Conservation (phyloP, 192 early-diverging fungal species). For the Podila minutissima region DNA sequence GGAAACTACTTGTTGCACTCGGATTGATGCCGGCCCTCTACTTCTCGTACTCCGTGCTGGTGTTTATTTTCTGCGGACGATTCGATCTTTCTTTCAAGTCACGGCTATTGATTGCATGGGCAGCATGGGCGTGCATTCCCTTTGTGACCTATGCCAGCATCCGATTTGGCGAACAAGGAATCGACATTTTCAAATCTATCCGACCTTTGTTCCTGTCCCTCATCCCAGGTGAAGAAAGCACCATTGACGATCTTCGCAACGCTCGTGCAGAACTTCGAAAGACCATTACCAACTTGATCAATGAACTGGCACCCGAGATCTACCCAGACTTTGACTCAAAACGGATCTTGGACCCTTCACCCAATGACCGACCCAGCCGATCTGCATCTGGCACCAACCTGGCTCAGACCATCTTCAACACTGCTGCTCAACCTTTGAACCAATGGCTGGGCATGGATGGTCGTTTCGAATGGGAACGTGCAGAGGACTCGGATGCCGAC, state of each 20-base stretch:
- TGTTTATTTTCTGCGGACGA: slow-evolving; percentile 58
- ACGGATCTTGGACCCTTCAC: slow-evolving; percentile 33
- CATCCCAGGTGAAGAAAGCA: slow-evolving; percentile 55
- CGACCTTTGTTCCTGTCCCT: slow-evolving; percentile 83
- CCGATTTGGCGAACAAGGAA: slow-evolving; percentile 77
- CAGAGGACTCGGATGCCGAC: slow-evolving; percentile 59
- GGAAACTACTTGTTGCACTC: slow-evolving; percentile 85
- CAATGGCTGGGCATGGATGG: slow-evolving; percentile 58
- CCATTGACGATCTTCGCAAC: slow-evolving; percentile 69
- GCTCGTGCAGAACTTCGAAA: slow-evolving; percentile 75
- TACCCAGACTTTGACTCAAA: slow-evolving; percentile 73
- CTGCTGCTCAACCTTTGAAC: slow-evolving; percentile 31
- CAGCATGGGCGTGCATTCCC: slow-evolving; percentile 59
- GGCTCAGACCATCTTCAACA: slow-evolving; percentile 7
- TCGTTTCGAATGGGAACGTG: slow-evolving; percentile 59
- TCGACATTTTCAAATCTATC: slow-evolving; percentile 81
- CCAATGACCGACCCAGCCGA: slow-evolving; percentile 22
- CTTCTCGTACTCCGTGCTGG: slow-evolving; percentile 70
- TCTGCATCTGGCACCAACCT: slow-evolving; percentile 16
- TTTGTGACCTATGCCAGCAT: slow-evolving; percentile 76
- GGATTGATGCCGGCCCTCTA: slow-evolving; percentile 80
- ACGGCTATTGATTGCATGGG: slow-evolving; percentile 28
- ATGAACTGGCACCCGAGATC: slow-evolving; percentile 84
- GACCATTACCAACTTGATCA: slow-evolving; percentile 80
- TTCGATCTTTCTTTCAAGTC: slow-evolving; percentile 51